Evolutionary conservation across 148 eudicot genomes (phyloP).

Genomic region (Heliamphora exappendiculata): DNA sequence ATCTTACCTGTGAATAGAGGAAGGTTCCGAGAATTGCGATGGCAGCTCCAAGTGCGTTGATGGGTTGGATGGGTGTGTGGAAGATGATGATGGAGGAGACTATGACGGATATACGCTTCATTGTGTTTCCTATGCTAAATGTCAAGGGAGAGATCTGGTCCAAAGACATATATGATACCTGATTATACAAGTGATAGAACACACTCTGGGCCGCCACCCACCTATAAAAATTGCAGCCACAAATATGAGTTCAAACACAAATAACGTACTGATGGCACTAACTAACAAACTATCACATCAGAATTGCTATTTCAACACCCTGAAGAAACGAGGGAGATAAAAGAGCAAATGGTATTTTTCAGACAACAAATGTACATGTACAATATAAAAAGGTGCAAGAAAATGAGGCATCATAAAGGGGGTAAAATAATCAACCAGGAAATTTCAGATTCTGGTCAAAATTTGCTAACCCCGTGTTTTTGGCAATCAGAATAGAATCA

Average conservation of each 20-base stretch:
- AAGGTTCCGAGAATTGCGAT: slow-evolving; percentile 64
- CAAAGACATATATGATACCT: slow-evolving; percentile 68
- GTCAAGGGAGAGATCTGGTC: slow-evolving; percentile 69
- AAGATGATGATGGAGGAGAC: slow-evolving; percentile 66
- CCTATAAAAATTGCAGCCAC: slow-evolving; percentile 26
- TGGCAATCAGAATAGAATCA: not conserved
- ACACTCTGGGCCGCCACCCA: slow-evolving; percentile 77
- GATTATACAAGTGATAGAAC: slow-evolving; percentile 67
- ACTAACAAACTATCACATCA: not conserved
- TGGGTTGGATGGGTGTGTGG: slow-evolving; percentile 50
- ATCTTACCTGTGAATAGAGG: slow-evolving; percentile 54
- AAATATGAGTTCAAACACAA: not conserved
- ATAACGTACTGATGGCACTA: not conserved
- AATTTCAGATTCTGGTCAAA: not conserved
- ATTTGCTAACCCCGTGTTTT: not conserved
- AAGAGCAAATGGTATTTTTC: not conserved
- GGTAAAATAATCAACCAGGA: not conserved
- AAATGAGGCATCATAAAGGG: not conserved
- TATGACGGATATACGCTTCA: slow-evolving; percentile 65
- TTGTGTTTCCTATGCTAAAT: slow-evolving; percentile 65
- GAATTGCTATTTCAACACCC: not conserved
- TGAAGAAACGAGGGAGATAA: not conserved
- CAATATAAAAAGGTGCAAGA: not conserved
- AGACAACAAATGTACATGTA: not conserved
- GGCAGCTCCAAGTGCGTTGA: slow-evolving; percentile 66